Evolutionary conservation across 768 basidiomycete species (phyloP), one percentile per base, ranked within the genome.

Genomic region (Pisolithus microcarpus): DNA sequence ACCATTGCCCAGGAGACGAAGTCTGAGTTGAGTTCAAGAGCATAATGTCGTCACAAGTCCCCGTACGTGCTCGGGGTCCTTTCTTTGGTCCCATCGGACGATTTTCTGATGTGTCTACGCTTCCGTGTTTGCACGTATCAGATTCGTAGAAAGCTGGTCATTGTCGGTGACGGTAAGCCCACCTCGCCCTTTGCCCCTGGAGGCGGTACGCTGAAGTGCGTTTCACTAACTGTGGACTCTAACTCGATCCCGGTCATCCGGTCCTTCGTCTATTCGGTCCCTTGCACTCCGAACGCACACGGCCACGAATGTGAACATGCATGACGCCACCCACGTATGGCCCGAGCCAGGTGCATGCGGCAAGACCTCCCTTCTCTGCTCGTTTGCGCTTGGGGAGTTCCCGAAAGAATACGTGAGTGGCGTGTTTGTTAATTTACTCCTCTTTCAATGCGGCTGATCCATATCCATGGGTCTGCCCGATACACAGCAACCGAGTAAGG

Each of bases 91-190:
- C 42, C 21, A 23, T 43, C 39, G 3, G 39, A 18, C 39, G 18
- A 21, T 7, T 5, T 21, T 18, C 8, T 21, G 39, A 8, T 40
- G 8, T 21, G 39, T 40, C 50, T 28, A n/a, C 36, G 39, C 54
- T 43, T 38, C 37, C 39, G 23, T 56, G 43, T 43, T 49, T 31
- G 38, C 38, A 19, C 38, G 24, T 36, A 46, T 34, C 47, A 95
- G 91, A 89, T 97, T 69, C 84, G 91, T 60, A 80, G 93, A 62
- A 97, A 97, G 73, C 76, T 97, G 52, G 93, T 95, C 70, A 92
- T 93, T 65, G 93, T 97, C 55, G 95, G 95, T 59, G 95, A 99
- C 71, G 95, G 95, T 75, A 75, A 66, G 83, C 76, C 59, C 42
- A 51, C 43, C 42, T 49, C 36, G 48, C 39, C 23, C 39, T 40